A percentile compares a stretch with the other conserved stretches of the same genome.
phyloP scores from a whole-genome alignment of 805 yeast species.

The Jamesozyma spencerorum region DNA sequence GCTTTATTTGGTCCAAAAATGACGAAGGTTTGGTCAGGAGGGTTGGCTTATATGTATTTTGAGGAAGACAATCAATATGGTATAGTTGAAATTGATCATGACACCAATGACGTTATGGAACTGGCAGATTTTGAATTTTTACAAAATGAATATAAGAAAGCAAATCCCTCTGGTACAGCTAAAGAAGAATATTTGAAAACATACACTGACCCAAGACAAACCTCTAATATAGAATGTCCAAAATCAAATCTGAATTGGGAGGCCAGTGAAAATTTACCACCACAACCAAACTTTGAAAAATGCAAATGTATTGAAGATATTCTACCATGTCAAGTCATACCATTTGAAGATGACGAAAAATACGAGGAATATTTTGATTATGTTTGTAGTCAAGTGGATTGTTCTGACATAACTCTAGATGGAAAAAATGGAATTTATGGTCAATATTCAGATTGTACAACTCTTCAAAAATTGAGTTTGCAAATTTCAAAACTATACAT shows the following conservation, averaged over 20 bases:
- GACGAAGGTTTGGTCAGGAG: slow-evolving; percentile 82
- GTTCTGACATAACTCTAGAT: slow-evolving; percentile 50
- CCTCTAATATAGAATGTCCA: slow-evolving; percentile 35
- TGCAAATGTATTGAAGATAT: slow-evolving; percentile 55
- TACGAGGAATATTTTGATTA: slow-evolving; percentile 48
- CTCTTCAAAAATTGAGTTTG: slow-evolving; percentile 53
- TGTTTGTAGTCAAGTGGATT: slow-evolving; percentile 49
- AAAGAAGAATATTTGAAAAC: slow-evolving; percentile 8
- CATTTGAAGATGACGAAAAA: slow-evolving; percentile 37
- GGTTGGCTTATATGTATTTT: slow-evolving; percentile 75
- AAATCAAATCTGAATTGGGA: slow-evolving; percentile 37
- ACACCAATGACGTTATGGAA: slow-evolving; percentile 38
- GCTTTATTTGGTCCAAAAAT: slow-evolving; percentile 55
- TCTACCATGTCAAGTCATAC: slow-evolving; percentile 47
- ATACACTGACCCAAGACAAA: slow-evolving; percentile 22
- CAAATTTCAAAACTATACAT: slow-evolving; percentile 54
- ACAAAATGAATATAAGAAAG: slow-evolving; percentile 41
- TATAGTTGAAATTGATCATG: slow-evolving; percentile 43
- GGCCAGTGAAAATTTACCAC: slow-evolving; percentile 55
- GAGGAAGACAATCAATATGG: slow-evolving; percentile 71
- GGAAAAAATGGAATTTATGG: slow-evolving; percentile 58
- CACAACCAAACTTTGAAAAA: slow-evolving; percentile 50
- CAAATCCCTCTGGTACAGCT: slow-evolving; percentile 38
- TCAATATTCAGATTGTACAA: slow-evolving; percentile 55
- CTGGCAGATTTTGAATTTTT: slow-evolving; percentile 52